Evolutionary conservation across 139 green algal genomes (phyloP), one percentile per base, ranked within the genome.

Genomic region (Picochlorum costavermella): DNA sequence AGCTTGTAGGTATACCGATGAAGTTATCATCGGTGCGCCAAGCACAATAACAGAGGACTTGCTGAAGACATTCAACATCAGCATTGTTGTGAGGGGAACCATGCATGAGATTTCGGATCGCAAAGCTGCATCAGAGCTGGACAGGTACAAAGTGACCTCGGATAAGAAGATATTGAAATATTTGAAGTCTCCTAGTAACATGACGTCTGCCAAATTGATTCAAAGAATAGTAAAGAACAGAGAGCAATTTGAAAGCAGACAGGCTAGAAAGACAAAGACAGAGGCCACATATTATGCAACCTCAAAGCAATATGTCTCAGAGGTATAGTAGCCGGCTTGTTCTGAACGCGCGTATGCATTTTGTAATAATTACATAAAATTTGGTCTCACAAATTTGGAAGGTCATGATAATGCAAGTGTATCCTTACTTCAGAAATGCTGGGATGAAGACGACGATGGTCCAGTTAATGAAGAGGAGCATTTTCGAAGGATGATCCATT

Each of bases 51-150:
- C 83, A 2, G 73, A 88, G 12, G 89, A 96, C 72, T 73, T 98
- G 64, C 75, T 98, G 20, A 92, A 76, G 17, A 97, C 92, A 11
- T 98, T 98, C 72, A 95, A 96, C 84, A 97, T 99, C 74, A 73
- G 61, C 25, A 37, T 92, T 25, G 88, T 99, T 17, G 88, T 95
- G 51, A 76, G 87, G 6, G 92, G 92, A 48, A 90, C 67, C 10
- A 45, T 84, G 12, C 81, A 74, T 56, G 84, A 93, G 61, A 91
- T 83, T 36, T 14, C n/a, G 8, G 56, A 72, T 44, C 13, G 26
- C 13, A 12, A 53, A 26, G 61, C 62, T 6, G 58, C 17, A 6
- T 60, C 50, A 1, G 56, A 78, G 17, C 16, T n/a, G 1, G 14
- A 20, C 51, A 63, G 79, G 46, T 90, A 84, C 46, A 60, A 43